Evolutionary conservation across 192 early-diverging fungal species (phyloP), one percentile per base, ranked within the genome.

Genomic region (Rhizoclosmatium sp.): DNA sequence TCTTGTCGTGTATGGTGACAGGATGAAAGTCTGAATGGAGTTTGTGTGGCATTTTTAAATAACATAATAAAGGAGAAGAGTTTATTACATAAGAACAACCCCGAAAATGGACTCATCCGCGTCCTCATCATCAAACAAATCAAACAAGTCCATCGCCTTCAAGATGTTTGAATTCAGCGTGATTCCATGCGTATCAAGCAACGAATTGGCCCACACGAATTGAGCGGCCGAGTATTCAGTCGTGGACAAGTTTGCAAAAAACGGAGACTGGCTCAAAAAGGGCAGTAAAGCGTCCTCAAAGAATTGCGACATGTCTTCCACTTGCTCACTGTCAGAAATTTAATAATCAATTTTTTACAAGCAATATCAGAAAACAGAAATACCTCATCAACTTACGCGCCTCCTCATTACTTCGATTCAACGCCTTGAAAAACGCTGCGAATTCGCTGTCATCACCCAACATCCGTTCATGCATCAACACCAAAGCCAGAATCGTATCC

Each of bases 401-500:
- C 2, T 74, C 78, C 4, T 74, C 59, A 12, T 45, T 9, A 49
- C n/a, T 42, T 45, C 44, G 59, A 12, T 40, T 45, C 31, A 74
- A 5, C 12, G 16, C n/a, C 44, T 0, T 51, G 31, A 80, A 51
- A 47, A 80, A 80, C 4, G 14, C 47, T 7, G 31, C 5, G 42
- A 59, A 65, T 16, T 42, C 21, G 49, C 69, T 62, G n/a, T 70
- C 44, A 12, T 44, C 19, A 16, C 77, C 67, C 5, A 49, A 16
- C 21, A 19, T 12, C 67, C 16, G 40, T 51, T 82, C 81, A 62
- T 82, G 65, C 19, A 72, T 65, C 48, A 84, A 47, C 14, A 78
- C 68, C 23, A 84, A 45, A 47, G 76, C 78, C 47, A 84, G 40
- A 2, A 82, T 75, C 21, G 83, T 82, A 16, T 84, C 83, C 47